Percentiles rank a stretch among this genome's conserved stretches.
Evolutionary conservation across 257 asterid genomes (phyloP).

Genomic region (Solanum ossicruentum): DNA sequence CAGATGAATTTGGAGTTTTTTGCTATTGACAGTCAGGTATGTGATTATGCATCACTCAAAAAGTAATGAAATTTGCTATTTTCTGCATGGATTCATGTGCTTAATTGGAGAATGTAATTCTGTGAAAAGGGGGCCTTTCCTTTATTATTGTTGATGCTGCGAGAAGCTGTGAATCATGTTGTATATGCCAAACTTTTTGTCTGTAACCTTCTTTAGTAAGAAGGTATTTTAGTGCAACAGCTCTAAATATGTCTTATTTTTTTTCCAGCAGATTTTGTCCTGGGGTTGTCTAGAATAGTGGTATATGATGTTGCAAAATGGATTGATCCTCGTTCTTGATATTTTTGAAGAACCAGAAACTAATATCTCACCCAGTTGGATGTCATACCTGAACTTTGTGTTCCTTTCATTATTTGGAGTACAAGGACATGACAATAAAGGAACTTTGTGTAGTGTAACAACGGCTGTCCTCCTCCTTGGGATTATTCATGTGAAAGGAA

Average conservation of each 20-base stretch:
- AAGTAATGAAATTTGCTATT: background rate
- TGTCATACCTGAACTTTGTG: background rate
- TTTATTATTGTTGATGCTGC: background rate
- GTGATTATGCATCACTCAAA: conserved; percentile 2
- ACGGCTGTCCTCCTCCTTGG: background rate
- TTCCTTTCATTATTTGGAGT: background rate
- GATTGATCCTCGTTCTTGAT: background rate
- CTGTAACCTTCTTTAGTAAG: background rate
- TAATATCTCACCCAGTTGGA: background rate
- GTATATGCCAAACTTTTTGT: background rate
- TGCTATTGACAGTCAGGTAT: conserved; percentile 92
- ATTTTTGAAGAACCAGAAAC: background rate
- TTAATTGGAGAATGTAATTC: background rate
- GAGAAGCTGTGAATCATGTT: background rate
- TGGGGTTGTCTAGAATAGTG: background rate
- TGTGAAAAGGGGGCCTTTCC: background rate
- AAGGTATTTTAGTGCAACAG: background rate
- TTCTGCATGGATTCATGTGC: background rate
- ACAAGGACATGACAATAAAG: background rate
- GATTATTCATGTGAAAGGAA: background rate
- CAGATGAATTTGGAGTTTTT: conserved; percentile 99
- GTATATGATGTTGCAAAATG: background rate
- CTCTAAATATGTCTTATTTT: background rate
- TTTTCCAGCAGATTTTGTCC: background rate
- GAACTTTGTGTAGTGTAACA: background rate